phyloP scores from a whole-genome alignment of 768 basidiomycete genomes.

The Kwoniella shandongensis region DNA sequence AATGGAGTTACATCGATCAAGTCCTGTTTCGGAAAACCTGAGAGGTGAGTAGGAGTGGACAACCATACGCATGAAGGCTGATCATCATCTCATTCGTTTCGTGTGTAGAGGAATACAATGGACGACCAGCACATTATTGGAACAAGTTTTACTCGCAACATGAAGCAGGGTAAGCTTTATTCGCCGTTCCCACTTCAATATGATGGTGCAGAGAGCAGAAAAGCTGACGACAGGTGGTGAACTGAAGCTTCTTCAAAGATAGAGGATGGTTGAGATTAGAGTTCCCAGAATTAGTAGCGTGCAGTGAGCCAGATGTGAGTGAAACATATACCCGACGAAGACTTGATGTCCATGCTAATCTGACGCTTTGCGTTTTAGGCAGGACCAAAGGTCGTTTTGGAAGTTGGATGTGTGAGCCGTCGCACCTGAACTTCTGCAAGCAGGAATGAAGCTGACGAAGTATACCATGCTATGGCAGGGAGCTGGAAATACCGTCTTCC shows the following conservation, averaged over 20 bases:
- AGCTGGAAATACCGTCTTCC: conserved; percentile 92
- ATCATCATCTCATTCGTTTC: no score
- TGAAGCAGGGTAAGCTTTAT: conserved; percentile 46
- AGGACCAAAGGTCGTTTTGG: conserved; percentile 72
- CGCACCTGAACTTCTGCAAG: neutral
- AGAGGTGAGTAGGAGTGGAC: conserved; percentile 58
- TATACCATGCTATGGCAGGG: conserved; percentile 57
- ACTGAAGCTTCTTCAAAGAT: conserved; percentile 96
- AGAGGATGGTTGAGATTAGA: conserved; percentile 95
- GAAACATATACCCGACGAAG: no score
- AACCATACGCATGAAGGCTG: neutral
- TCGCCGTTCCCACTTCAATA: no score
- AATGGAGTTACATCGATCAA: conserved; percentile 66
- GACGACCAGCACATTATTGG: conserved; percentile 60
- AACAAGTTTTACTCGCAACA: conserved; percentile 90
- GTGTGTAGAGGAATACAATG: conserved; percentile 46
- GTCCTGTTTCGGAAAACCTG: conserved; percentile 73
- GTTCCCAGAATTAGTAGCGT: conserved; percentile 80
- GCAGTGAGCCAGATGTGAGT: conserved; percentile 66
- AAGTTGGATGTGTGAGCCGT: conserved; percentile 76
- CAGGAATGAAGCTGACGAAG: neutral
- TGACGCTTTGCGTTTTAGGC: no score
- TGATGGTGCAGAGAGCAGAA: no score
- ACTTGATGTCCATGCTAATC: no score
- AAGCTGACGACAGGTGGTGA: no score